phyloP scores from a whole-genome alignment of 495 filamentous ascomycete genomes.

The Parachaetomium inaequale region DNA sequence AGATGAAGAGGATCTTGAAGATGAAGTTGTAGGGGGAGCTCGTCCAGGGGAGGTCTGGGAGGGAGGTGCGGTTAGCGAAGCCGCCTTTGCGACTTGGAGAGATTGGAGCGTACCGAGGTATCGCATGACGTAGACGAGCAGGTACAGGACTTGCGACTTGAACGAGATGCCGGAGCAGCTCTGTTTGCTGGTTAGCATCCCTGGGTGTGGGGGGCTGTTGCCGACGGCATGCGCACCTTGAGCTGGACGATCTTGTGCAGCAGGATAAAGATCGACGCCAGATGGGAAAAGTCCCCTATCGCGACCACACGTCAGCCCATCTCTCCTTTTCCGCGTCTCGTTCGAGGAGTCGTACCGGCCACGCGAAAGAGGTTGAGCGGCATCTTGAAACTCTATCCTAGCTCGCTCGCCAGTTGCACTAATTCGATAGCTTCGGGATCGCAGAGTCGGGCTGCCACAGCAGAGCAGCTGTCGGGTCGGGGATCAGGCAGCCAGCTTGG shows the following conservation, averaged over 20 bases:
- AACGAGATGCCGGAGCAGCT: constrained; percentile 96
- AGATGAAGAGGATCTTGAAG: constrained; percentile 95
- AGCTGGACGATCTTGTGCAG: constrained; percentile 92
- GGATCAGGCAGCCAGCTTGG: not conserved
- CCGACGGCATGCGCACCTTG: constrained; percentile 56
- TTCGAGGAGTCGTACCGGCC: constrained; percentile 55
- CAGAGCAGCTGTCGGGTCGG: constrained; percentile 2
- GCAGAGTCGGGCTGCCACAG: constrained; percentile 3
- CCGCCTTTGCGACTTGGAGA: not conserved
- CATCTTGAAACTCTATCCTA: constrained; percentile 46
- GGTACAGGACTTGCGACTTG: constrained; percentile 92
- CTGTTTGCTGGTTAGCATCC: constrained; percentile 45
- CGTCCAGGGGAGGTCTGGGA: constrained; percentile 81
- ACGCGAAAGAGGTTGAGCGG: constrained; percentile 77
- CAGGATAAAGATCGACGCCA: constrained; percentile 90
- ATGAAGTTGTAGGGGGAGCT: constrained; percentile 81
- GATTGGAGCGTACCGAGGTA: constrained; percentile 65
- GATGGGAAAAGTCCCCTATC: constrained; percentile 87
- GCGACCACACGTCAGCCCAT: constrained; percentile 17
- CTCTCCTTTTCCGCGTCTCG: not conserved
- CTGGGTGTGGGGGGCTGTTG: not conserved
- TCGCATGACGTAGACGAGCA: constrained; percentile 86
- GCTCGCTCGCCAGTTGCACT: not conserved
- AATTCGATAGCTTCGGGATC: constrained; percentile 2
- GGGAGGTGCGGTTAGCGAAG: constrained; percentile 1